Percentiles rank a stretch among this genome's conserved stretches.
Conservation (phyloP, 352 stramenopile genomes). For the Globisporangium radiosum region DNA sequence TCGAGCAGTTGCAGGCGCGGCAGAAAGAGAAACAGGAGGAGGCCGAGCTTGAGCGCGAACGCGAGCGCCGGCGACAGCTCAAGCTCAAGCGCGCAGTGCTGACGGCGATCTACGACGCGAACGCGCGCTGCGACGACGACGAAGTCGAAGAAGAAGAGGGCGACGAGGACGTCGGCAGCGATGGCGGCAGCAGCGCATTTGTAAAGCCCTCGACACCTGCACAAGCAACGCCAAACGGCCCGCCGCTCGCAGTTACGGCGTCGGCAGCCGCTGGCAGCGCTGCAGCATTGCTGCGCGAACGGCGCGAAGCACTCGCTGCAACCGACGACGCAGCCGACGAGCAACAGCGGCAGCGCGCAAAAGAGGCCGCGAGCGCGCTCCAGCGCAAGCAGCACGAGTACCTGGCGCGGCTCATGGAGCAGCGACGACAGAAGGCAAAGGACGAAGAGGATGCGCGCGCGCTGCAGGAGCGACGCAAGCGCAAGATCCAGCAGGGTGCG, state of each 20-base stretch:
- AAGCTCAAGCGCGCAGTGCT: slow-evolving; percentile 51
- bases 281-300: background rate
- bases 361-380: slow-evolving; percentile 39
- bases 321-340: slow-evolving; percentile 16
- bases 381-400: slow-evolving; percentile 69
- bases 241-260: background rate
- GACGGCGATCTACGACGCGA: slow-evolving; percentile 31
- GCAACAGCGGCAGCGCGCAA: slow-evolving; percentile 27
- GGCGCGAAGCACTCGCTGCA: background rate
- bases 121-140: slow-evolving; percentile 21
- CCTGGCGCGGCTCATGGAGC: slow-evolving; percentile 44
- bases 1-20: slow-evolving; percentile 46
- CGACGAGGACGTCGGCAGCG: background rate
- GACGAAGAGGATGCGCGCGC: slow-evolving; percentile 58
- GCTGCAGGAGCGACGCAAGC: slow-evolving; percentile 46
- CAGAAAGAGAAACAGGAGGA: slow-evolving; percentile 47
- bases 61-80: slow-evolving; percentile 43
- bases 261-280: background rate
- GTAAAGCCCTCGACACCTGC: background rate
- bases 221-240: slow-evolving; percentile 9
- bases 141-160: slow-evolving; percentile 12
- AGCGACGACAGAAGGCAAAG: slow-evolving; percentile 61
- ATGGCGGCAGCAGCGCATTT: background rate
- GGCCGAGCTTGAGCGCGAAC: slow-evolving; percentile 36
- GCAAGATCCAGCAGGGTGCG: slow-evolving; percentile 47